Evolutionary conservation across 163 green algal genomes (phyloP).

Genomic region (Prototheca wickerhamii): DNA sequence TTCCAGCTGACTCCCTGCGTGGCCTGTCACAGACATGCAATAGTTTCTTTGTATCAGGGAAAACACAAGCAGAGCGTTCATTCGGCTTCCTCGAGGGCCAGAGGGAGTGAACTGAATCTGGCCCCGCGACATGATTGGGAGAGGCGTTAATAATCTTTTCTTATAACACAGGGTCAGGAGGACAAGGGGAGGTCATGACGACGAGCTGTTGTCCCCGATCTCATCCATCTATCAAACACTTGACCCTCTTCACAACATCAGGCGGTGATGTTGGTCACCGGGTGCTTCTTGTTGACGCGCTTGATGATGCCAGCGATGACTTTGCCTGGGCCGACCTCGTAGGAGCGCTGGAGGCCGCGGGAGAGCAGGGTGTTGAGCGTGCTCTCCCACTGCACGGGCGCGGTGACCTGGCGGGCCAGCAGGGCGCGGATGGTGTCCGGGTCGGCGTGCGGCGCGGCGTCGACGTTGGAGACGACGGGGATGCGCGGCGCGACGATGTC

Average conservation of each 20-base stretch:
- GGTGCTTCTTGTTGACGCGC: slow-evolving; percentile 85
- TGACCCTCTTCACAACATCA: background rate
- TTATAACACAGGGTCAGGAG: too few species aligned
- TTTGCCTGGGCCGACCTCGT: slow-evolving; percentile 95
- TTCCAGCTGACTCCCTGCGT: too few species aligned
- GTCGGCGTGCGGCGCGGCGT: slow-evolving; percentile 89
- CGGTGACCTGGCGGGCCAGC: slow-evolving; percentile 86
- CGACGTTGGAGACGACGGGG: slow-evolving; percentile 95
- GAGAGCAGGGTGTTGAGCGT: slow-evolving; percentile 78
- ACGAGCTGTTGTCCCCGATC: too few species aligned
- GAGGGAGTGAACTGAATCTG: too few species aligned
- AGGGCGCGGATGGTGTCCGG: slow-evolving; percentile 84
- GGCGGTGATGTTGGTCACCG: slow-evolving; percentile 38
- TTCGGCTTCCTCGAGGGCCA: too few species aligned
- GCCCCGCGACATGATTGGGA: too few species aligned
- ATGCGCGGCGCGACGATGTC: slow-evolving; percentile 66
- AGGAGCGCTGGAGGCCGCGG: slow-evolving; percentile 73
- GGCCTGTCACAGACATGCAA: too few species aligned
- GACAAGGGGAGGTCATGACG: too few species aligned
- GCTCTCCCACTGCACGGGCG: slow-evolving; percentile 92
- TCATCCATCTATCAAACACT: too few species aligned
- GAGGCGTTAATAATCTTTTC: too few species aligned
- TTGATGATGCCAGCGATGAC: slow-evolving; percentile 96
- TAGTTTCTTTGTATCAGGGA: too few species aligned
- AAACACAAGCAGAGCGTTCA: too few species aligned